A percentile compares a stretch with the other conserved stretches of the same genome.
Conservation (phyloP, 2,329 filamentous ascomycete species). For the Colletotrichum karsti region DNA sequence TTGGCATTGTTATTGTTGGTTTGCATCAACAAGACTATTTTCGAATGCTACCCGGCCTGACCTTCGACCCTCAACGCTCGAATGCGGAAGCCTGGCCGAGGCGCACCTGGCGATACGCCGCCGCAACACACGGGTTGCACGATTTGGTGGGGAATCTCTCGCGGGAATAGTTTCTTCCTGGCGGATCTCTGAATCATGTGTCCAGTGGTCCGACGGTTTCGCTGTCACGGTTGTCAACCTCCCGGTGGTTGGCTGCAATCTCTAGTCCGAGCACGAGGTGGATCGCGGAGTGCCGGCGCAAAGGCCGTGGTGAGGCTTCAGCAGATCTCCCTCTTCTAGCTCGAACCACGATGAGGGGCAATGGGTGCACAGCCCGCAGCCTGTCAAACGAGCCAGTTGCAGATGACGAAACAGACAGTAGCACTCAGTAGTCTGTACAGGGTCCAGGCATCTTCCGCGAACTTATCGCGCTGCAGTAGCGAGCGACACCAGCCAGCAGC, state of each 20-base stretch:
- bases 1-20: conserved; percentile 13
- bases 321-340: conserved; percentile 18
- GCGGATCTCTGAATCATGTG: conserved; percentile 24
- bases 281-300: conserved; percentile 13
- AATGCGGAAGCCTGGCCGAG: conserved; percentile 4
- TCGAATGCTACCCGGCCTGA: not conserved
- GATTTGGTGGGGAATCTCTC: conserved; percentile 10
- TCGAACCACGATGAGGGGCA: conserved; percentile 13
- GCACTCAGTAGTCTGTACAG: conserved; percentile 3
- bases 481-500: conserved; percentile 19
- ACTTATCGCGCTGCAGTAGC: conserved; percentile 12
- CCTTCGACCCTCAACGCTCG: not conserved
- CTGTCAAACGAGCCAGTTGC: conserved; percentile 24
- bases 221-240: conserved; percentile 16
- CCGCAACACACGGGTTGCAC: conserved; percentile 4
- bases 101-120: conserved; percentile 5
- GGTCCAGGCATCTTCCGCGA: conserved; percentile 18
- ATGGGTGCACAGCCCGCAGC: conserved; percentile 18
- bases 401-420: conserved; percentile 25
- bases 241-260: conserved; percentile 20
- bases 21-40: conserved; percentile 4
- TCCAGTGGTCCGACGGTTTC: conserved; percentile 12
- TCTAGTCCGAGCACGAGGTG: conserved; percentile 13
- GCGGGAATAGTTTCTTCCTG: conserved; percentile 20
- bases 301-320: conserved; percentile 23